phyloP scores from a whole-genome alignment of 768 basidiomycete species.

The Coprinopsis strossmayeri region DNA sequence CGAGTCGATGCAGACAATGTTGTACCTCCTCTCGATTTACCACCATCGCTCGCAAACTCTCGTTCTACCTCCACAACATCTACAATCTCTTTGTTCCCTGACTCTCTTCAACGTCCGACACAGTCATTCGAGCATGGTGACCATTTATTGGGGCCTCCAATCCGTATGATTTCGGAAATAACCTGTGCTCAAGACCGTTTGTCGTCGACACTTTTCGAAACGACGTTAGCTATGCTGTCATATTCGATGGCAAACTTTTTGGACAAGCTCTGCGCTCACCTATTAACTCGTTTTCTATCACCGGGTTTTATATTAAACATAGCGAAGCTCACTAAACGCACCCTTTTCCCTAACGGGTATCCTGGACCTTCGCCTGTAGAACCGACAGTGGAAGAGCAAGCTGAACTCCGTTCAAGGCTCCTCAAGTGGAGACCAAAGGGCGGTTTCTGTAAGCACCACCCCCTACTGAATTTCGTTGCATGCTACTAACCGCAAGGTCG shows the following conservation, averaged over 20 bases:
- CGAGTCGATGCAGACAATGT: neutral
- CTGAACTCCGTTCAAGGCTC: slow-evolving; percentile 41
- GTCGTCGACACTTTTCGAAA: slow-evolving; percentile 39
- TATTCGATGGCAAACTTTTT: slow-evolving; percentile 46
- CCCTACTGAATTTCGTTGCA: neutral
- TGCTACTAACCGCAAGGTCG: slow-evolving; percentile 1
- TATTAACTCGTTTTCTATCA: slow-evolving; percentile 51
- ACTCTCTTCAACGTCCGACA: slow-evolving; percentile 1
- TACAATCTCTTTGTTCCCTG: slow-evolving; percentile 5
- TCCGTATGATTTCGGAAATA: slow-evolving; percentile 43
- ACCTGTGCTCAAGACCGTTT: slow-evolving; percentile 42
- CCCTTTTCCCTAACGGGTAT: slow-evolving; percentile 87
- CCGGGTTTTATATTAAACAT: slow-evolving; percentile 45
- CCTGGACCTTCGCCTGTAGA: slow-evolving; percentile 68
- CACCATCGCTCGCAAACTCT: slow-evolving; percentile 1
- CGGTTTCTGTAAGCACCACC: slow-evolving; percentile 25
- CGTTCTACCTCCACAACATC: slow-evolving; percentile 12
- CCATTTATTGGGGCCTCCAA: slow-evolving; percentile 33
- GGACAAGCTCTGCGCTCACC: slow-evolving; percentile 67
- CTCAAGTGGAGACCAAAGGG: slow-evolving; percentile 31
- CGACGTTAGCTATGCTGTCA: slow-evolving; percentile 39
- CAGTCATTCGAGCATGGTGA: slow-evolving; percentile 12
- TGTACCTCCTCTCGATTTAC: neutral
- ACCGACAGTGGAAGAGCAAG: slow-evolving; percentile 74
- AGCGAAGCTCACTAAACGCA: slow-evolving; percentile 52